A percentile compares a stretch with the other conserved stretches of the same genome.
These are phyloP conservation scores for Clarireedia hainanense DNA, from an alignment of 2,329 filamentous ascomycete species.

Conservation along the genomic window DNA sequence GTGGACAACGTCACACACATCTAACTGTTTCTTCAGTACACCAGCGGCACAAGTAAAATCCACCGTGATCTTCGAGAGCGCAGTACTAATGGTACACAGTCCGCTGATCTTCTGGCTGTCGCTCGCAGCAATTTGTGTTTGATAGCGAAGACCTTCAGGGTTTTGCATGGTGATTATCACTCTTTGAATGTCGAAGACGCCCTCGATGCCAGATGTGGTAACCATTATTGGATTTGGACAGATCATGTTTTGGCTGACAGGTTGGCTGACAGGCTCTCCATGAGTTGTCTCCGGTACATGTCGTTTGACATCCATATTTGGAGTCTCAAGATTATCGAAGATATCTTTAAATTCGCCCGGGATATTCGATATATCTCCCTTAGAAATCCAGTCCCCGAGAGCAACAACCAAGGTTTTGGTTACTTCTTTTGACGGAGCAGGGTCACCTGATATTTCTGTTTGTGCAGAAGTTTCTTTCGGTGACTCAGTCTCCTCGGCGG, in stretches of 20 bases:
- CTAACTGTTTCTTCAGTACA: conserved; percentile 26
- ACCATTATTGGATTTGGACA: conserved; percentile 30
- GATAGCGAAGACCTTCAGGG: conserved; percentile 21
- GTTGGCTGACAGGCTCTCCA: conserved; percentile 1
- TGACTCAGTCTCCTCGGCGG: conserved; percentile 3
- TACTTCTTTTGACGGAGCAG: background rate
- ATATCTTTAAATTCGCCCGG: conserved; percentile 7
- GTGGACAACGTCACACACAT: conserved; percentile 26
- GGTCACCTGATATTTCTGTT: background rate
- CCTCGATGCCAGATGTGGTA: conserved; percentile 27
- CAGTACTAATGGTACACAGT: conserved; percentile 29
- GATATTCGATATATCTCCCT: conserved; percentile 5
- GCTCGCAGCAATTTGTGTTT: conserved; percentile 22
- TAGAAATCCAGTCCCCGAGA: conserved; percentile 5
- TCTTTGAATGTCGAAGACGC: conserved; percentile 28
- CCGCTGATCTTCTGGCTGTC: conserved; percentile 26
- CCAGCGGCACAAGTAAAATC: conserved; percentile 26
- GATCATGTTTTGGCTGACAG: conserved; percentile 21
- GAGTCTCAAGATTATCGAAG: conserved; percentile 6
- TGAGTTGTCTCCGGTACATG: conserved; percentile 3
- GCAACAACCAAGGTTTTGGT: conserved; percentile 8
- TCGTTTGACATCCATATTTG: conserved; percentile 2
- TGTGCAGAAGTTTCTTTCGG: conserved; percentile 2
- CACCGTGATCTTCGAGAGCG: conserved; percentile 25
- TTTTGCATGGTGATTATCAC: conserved; percentile 26